Percentiles rank a stretch among this genome's conserved stretches.
Conservation (phyloP, 352 stramenopile species). For the Globisporangium spiculum region DNA sequence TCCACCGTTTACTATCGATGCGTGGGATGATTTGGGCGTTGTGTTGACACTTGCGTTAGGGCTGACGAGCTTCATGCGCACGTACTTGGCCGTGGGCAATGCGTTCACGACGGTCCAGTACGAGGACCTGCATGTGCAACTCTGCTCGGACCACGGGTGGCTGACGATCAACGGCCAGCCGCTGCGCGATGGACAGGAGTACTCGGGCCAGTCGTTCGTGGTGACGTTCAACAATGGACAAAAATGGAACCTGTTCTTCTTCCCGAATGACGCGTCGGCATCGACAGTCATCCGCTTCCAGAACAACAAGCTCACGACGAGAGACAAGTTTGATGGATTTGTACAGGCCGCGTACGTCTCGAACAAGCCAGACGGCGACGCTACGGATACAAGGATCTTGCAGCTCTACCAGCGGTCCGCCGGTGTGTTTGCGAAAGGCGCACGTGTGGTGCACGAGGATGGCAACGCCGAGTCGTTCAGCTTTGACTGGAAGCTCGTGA, state of each 20-base stretch:
- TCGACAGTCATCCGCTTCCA: constrained; percentile 27
- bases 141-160: constrained; percentile 65
- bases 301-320: constrained; percentile 52
- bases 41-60: constrained; percentile 34
- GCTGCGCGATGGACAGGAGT: constrained; percentile 29
- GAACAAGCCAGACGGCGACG: constrained; percentile 26
- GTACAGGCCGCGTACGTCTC: constrained; percentile 67
- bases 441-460: constrained; percentile 15
- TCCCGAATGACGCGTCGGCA: constrained; percentile 20
- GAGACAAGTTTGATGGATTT: constrained; percentile 51
- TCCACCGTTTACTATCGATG: constrained; percentile 41
- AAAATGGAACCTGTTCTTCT: constrained; percentile 71
- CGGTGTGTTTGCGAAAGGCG: constrained; percentile 47
- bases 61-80: constrained; percentile 27
- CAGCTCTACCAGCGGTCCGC: constrained; percentile 54
- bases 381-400: constrained; percentile 37
- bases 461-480: constrained; percentile 44
- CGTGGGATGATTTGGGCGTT: constrained; percentile 77
- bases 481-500: constrained; percentile 55
- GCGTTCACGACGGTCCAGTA: constrained; percentile 79
- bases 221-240: constrained; percentile 78
- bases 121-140: constrained; percentile 51
- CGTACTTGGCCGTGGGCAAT: constrained; percentile 69
- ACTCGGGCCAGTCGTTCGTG: constrained; percentile 43
- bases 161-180: constrained; percentile 52